These are phyloP conservation scores for Cardamine resedifolia DNA, from an alignment of 345 rosid genomes.

Conservation along the genomic window DNA sequence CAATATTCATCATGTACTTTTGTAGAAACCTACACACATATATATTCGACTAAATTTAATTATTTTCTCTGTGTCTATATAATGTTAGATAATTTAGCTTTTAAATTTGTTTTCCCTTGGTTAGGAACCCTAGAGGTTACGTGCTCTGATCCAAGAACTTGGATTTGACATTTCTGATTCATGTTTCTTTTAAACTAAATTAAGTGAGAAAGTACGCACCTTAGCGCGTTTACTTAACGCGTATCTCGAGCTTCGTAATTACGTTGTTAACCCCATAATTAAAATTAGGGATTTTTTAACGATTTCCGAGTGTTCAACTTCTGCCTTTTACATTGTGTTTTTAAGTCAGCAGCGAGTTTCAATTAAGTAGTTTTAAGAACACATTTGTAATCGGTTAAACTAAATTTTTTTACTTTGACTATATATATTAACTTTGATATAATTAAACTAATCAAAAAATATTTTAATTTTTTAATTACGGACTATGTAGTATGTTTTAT, in stretches of 20 bases:
- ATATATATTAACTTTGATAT: no score
- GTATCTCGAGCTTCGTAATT: background rate
- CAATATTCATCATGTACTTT: conserved; percentile 40
- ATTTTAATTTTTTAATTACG: background rate
- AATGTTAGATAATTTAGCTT: conserved; percentile 10
- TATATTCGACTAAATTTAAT: background rate
- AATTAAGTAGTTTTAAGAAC: background rate
- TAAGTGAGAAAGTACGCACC: conserved; percentile 8
- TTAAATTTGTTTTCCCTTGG: conserved; percentile 25
- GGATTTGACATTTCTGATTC: conserved; percentile 40
- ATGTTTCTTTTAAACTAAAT: conserved; percentile 7
- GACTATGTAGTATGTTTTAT: background rate
- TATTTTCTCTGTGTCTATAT: background rate
- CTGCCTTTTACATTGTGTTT: background rate
- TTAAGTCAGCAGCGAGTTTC: background rate
- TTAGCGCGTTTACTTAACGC: conserved; percentile 24
- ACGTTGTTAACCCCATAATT: background rate
- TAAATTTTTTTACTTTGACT: background rate
- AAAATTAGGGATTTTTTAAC: background rate
- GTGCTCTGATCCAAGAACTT: conserved; percentile 40
- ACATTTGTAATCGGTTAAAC: background rate
- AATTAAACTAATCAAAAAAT: background rate
- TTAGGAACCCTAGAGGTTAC: conserved; percentile 38
- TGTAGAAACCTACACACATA: conserved; percentile 36
- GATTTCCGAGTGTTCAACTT: background rate